A percentile compares a stretch with the other conserved stretches of the same genome.
Evolutionary conservation across 805 yeast species (phyloP).

Genomic region (Cephaloascus fragrans): DNA sequence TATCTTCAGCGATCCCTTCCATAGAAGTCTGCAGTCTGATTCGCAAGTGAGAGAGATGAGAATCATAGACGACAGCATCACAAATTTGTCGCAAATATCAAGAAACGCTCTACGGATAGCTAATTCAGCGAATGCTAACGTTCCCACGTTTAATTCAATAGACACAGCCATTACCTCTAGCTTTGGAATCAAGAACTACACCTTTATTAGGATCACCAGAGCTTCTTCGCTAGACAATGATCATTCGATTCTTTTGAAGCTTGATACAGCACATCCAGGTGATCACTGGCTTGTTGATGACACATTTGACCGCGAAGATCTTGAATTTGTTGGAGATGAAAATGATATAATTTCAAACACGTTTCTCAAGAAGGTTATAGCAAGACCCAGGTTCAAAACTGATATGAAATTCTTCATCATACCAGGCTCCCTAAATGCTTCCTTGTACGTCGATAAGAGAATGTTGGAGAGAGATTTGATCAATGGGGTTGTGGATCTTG

Average conservation of each 20-base stretch:
- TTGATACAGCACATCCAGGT: conserved; percentile 49
- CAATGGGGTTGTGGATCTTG: conserved; percentile 35
- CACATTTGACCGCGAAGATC: conserved; percentile 25
- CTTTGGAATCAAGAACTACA: conserved; percentile 30
- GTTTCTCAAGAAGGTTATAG: conserved; percentile 46
- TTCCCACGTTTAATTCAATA: conserved; percentile 29
- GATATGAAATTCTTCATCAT: conserved; percentile 51
- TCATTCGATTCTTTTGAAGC: conserved; percentile 39
- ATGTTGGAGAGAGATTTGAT: conserved; percentile 42
- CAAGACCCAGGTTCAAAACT: conserved; percentile 53
- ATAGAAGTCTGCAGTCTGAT: no score
- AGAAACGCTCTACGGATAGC: conserved; percentile 25
- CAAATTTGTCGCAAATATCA: conserved; percentile 24
- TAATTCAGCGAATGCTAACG: conserved; percentile 8
- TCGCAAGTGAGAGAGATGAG: conserved; percentile 24
- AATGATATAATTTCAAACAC: conserved; percentile 36
- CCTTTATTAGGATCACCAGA: conserved; percentile 42
- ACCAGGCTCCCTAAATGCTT: conserved; percentile 27
- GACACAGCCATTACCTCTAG: conserved; percentile 34
- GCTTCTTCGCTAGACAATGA: conserved; percentile 43
- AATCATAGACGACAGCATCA: conserved; percentile 27
- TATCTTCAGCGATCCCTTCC: no score
- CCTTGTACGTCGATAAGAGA: conserved; percentile 37
- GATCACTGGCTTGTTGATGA: conserved; percentile 41
- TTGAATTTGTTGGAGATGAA: conserved; percentile 23